phyloP scores from a whole-genome alignment of 331 rosid species.

The Quercus tomentella region DNA sequence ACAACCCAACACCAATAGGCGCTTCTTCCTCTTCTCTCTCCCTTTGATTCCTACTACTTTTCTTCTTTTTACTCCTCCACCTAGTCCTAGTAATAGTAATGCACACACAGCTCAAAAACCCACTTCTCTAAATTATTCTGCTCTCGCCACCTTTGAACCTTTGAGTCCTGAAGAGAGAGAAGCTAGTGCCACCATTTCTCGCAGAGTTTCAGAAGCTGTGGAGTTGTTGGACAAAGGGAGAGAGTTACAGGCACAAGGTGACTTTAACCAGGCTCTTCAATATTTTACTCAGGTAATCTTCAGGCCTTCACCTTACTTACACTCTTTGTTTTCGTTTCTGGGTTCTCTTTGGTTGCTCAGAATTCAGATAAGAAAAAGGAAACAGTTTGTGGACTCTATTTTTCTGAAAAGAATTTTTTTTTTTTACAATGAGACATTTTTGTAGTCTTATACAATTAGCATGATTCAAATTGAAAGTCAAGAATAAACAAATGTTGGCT shows the following conservation, averaged over 20 bases:
- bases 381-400: not conserved
- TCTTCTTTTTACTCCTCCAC: constrained; percentile 31
- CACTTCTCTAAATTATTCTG: constrained; percentile 12
- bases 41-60: constrained; percentile 30
- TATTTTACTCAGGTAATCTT: constrained; percentile 53
- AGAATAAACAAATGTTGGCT: not conserved
- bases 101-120: constrained; percentile 1
- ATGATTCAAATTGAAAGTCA: not conserved
- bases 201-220: constrained; percentile 52
- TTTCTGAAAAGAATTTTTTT: not conserved
- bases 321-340: not conserved
- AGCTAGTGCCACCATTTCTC: constrained; percentile 46
- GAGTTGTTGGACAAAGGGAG: constrained; percentile 71
- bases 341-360: not conserved
- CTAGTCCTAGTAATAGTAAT: no score
- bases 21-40: constrained; percentile 51
- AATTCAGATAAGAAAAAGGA: not conserved
- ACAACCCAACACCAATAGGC: constrained; percentile 27
- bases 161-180: constrained; percentile 46
- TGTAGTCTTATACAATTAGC: not conserved
- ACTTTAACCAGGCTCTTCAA: constrained; percentile 57
- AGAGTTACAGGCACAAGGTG: constrained; percentile 67
- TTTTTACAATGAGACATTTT: not conserved
- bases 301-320: not conserved
- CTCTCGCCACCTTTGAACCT: constrained; percentile 44